phyloP scores from a whole-genome alignment of 345 rosid genomes.

The Eucalyptus globulus region DNA sequence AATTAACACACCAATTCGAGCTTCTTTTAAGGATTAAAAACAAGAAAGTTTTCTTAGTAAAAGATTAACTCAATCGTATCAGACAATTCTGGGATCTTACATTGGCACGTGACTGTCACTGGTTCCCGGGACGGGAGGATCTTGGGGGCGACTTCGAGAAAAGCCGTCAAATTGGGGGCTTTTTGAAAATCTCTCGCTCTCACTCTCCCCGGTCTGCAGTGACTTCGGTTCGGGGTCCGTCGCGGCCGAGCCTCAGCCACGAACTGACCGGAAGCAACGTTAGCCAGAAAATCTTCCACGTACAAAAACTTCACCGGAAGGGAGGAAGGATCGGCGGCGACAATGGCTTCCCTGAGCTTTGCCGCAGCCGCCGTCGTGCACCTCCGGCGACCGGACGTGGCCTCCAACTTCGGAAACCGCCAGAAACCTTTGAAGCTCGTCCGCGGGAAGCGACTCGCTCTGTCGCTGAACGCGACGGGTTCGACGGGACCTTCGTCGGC shows the following conservation, averaged over 20 bases:
- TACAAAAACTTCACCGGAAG: background rate
- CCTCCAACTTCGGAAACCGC: background rate
- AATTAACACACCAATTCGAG: background rate
- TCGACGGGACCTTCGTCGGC: constrained; percentile 16
- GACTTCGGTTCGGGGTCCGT: background rate
- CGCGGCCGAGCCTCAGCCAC: background rate
- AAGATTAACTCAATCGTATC: background rate
- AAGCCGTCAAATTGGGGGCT: too few relatives aligned
- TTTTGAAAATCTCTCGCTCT: too few relatives aligned
- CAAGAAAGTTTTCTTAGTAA: background rate
- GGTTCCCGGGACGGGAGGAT: background rate
- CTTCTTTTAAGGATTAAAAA: background rate
- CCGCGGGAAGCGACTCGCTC: background rate
- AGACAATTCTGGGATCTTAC: background rate
- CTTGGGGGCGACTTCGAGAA: too few relatives aligned
- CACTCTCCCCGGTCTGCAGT: background rate
- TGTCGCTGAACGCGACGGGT: background rate
- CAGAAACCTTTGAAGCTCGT: background rate
- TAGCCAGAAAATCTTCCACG: background rate
- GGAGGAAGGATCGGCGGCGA: background rate
- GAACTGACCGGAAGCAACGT: background rate
- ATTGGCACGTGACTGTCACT: background rate
- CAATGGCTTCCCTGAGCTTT: background rate
- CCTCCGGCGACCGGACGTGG: background rate
- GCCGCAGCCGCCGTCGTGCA: background rate